Base-by-base conservation (phyloP, 176 grass and related monocot species). In the Raddia guianensis region DNA sequence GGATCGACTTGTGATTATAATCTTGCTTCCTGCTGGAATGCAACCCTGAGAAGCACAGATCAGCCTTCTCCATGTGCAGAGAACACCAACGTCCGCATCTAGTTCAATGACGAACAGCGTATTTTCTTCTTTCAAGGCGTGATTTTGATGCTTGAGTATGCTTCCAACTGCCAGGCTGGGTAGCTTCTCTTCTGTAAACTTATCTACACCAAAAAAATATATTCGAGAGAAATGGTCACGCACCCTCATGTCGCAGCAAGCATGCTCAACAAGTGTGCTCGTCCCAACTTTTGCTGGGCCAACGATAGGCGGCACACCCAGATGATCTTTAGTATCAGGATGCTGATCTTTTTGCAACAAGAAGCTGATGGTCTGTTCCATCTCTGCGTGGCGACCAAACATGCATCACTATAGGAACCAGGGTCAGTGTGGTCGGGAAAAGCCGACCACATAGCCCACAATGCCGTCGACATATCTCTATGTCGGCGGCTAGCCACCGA, bases 221-320 rank as follows among this genome's bases (percentile, higher is more conserved):
- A 49, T 82, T 12, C 19, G 42, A 52, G 80, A 64, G 15, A 83
- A 83, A 46, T 46, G 45, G 1, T 0, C 27, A 1, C 60, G 72
- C 47, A 84, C 82, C 35, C 19, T 68, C 16, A 35, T 48, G 57
- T 84, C 72, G 2, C 7, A 3, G 48, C 63, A 84, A 53, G 20
- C 67, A 61, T 84, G 59, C 62, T 75, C 71, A 1, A 45, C 45
- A 46, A 84, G 72, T 10, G 54, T 84, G 34, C 60, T 84, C 72
- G 56, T 84, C 14, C 81, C 81, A 43, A 57, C 66, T 42, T n/a
- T 19, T 18, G 7, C 8, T 12, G 40, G 42, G 5, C 66, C 66
- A 68, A 68, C 19, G 4, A 68, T 47, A 0, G 66, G 66, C 3
- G 46, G 43, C 4, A 68, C 42, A 20, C n/a, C 16, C 5, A 20